phyloP scores from a whole-genome alignment of 768 basidiomycete genomes.

The Psilocybe cubensis region DNA sequence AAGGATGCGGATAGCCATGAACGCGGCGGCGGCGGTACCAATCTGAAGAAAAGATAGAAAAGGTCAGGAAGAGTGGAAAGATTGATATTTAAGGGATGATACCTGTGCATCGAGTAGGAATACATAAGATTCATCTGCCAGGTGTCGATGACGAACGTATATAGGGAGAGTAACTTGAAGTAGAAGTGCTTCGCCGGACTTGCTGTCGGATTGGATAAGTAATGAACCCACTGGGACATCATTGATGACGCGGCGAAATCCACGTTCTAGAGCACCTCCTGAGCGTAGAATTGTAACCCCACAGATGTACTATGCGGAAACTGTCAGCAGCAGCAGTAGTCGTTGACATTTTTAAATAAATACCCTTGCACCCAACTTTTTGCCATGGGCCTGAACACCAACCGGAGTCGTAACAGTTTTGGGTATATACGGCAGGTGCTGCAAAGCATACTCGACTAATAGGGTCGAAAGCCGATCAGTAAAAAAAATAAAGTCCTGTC shows the following conservation, averaged over 20 bases:
- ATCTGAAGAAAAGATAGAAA: slow-evolving; percentile 66
- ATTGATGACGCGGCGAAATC: slow-evolving; percentile 85
- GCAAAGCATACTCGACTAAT: slow-evolving; percentile 83
- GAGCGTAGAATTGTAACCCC: slow-evolving; percentile 91
- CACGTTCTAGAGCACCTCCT: slow-evolving; percentile 91
- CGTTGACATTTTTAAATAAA: slow-evolving; percentile 1
- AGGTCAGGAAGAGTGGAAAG: not conserved
- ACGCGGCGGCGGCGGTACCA: slow-evolving; percentile 89
- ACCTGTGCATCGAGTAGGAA: slow-evolving; percentile 92
- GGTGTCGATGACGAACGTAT: slow-evolving; percentile 65
- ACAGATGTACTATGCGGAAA: slow-evolving; percentile 62
- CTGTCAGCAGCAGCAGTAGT: not conserved
- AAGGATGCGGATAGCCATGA: slow-evolving; percentile 94
- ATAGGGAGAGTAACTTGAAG: slow-evolving; percentile 82
- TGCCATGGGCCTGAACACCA: slow-evolving; percentile 57
- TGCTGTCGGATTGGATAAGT: slow-evolving; percentile 86
- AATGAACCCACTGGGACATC: slow-evolving; percentile 88
- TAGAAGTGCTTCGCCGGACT: slow-evolving; percentile 86
- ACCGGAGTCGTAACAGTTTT: slow-evolving; percentile 72
- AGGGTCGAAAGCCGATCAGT: slow-evolving; percentile 85
- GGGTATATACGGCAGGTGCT: slow-evolving; percentile 72
- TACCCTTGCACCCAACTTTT: slow-evolving; percentile 65
- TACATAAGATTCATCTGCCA: slow-evolving; percentile 75
- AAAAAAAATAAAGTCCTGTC: slow-evolving; percentile 94
- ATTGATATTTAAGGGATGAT: slow-evolving; percentile 3